Evolutionary conservation across 106 monocot species (phyloP), one percentile per base, ranked within the genome.

Genomic region (Iris macrosiphon): DNA sequence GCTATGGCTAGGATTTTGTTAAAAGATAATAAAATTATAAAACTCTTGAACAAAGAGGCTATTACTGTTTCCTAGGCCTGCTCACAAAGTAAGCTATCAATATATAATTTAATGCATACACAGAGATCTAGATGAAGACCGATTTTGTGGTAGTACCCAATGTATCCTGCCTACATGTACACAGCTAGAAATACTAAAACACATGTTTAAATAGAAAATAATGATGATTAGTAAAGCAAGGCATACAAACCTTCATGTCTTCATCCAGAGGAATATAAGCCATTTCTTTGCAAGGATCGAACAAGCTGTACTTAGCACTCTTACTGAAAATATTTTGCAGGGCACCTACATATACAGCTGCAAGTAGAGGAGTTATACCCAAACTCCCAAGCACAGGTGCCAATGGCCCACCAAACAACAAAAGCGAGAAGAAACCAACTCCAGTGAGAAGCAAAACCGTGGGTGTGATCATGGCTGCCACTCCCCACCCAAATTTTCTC

Each of bases 231-330:
- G n/a, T n/a, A n/a, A n/a, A n/a, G n/a, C n/a, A n/a, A n/a, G n/a
- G n/a, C n/a, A n/a, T n/a, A n/a, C n/a, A n/a, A 13, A 88, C 87
- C 83, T 87, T 84, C 68, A 84, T 79, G 59, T 94, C 93, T 62
- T 88, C 88, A 42, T 81, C 88, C 49, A 84, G 67, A 59, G 88
- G 88, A 71, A 94, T 88, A 56, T 84, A 88, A 28, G 93, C 93
- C 87, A 93, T 93, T 68, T 93, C 88, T 45, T 88, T 93, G 81
- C 93, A 94, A 61, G 88, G 88, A 61, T 94, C 93, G 45, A 94
- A 88, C 47, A 94, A 65, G 21, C 93, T 94, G 68, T 88, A 94
- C 40, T 94, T 94, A 30, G 93, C 84, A 53, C 88, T 88, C 64
- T 84, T 88, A 48, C 93, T 93, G 72, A 93, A 93, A 43, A 93